These are phyloP conservation scores for Fusarium pseudocircinatum DNA, from an alignment of 2,329 filamentous ascomycete species.

Conservation along the genomic window DNA sequence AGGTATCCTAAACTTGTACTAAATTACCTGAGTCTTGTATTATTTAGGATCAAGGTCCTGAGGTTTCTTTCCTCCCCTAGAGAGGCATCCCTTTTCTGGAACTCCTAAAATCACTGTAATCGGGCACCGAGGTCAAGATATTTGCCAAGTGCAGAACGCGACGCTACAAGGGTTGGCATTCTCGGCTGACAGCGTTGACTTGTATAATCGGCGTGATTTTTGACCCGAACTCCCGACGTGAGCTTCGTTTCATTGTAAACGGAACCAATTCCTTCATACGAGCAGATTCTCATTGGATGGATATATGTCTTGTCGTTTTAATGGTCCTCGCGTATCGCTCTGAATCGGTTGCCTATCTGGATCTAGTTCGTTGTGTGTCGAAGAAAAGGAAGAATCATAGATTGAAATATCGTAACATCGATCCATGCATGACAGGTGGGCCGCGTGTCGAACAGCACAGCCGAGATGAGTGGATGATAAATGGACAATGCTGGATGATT, in stretches of 20 bases:
- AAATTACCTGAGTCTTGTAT: neutral
- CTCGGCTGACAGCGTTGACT: constrained; percentile 13
- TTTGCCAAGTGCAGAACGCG: constrained; percentile 11
- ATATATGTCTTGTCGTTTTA: neutral
- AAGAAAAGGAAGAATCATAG: constrained; percentile 26
- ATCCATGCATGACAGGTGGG: neutral
- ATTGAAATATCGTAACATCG: neutral
- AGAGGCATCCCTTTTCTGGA: neutral
- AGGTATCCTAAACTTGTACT: neutral
- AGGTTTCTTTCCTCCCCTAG: neutral
- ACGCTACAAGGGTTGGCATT: neutral
- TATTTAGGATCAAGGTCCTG: neutral
- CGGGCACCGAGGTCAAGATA: neutral
- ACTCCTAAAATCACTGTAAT: neutral
- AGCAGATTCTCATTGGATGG: neutral
- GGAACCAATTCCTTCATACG: neutral
- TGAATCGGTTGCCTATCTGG: neutral
- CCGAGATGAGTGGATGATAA: neutral
- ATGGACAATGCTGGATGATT: neutral
- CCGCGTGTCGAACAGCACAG: neutral
- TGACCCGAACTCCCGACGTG: constrained; percentile 10
- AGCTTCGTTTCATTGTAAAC: neutral
- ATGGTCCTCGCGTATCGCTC: neutral
- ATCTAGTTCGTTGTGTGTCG: neutral
- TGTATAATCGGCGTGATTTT: constrained; percentile 22